Evolutionary conservation across 345 rosid genomes (phyloP).

Genomic region (Pelargonium nanum): DNA sequence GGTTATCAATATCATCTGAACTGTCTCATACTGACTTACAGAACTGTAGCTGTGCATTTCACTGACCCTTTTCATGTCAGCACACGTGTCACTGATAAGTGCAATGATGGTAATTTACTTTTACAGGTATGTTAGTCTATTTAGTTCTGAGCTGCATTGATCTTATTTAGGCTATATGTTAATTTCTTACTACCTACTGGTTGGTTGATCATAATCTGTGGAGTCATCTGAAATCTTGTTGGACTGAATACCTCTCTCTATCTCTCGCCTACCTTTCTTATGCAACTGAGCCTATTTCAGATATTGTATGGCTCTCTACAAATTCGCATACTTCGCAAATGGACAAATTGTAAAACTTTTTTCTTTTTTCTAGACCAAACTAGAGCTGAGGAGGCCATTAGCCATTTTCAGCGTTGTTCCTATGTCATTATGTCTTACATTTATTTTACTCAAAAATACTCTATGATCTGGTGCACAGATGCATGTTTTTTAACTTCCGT

Average conservation of each 20-base stretch:
- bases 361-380: no score
- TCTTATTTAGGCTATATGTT: neutral
- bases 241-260: neutral
- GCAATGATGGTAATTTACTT: conserved; percentile 70
- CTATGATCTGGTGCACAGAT: no score
- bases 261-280: no score
- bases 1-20: conserved; percentile 6
- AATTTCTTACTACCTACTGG: neutral
- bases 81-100: conserved; percentile 66
- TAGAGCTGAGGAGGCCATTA: no score
- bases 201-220: neutral
- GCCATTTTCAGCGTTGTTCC: no score
- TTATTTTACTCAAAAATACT: no score
- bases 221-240: neutral
- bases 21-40: conserved; percentile 19
- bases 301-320: no score
- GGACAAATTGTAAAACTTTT: no score
- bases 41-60: conserved; percentile 94
- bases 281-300: no score
- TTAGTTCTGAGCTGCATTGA: neutral
- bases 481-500: no score
- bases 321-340: no score
- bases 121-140: conserved; percentile 53
- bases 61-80: conserved; percentile 87
- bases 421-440: no score